Evolutionary conservation across 805 yeast species (phyloP).

Genomic region (Candida michaelii): DNA sequence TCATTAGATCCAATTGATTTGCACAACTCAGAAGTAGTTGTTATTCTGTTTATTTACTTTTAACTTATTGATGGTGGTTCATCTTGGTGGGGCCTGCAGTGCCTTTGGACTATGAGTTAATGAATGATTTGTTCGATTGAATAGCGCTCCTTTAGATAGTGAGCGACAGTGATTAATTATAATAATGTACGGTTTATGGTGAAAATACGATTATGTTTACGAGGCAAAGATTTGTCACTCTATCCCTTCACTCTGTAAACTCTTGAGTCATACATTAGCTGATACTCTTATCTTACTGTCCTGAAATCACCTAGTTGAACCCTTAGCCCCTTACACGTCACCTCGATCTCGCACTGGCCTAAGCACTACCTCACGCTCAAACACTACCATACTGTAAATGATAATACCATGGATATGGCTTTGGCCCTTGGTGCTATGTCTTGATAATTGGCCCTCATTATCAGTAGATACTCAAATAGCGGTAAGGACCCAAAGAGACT

Average conservation of each 20-base stretch:
- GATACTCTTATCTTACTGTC: too few relatives aligned
- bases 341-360: too few relatives aligned
- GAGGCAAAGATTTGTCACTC: too few relatives aligned
- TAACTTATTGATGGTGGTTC: slow-evolving; percentile 7
- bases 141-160: slow-evolving; percentile 10
- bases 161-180: slow-evolving; percentile 5
- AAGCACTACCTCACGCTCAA: too few relatives aligned
- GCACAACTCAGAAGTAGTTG: slow-evolving; percentile 49
- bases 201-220: too few relatives aligned
- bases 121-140: slow-evolving; percentile 10
- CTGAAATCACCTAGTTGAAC: too few relatives aligned
- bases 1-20: slow-evolving; percentile 23
- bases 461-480: slow-evolving; percentile 18
- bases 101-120: slow-evolving; percentile 15
- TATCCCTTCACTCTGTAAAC: too few relatives aligned
- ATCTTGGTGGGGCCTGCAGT: slow-evolving; percentile 18
- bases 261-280: too few relatives aligned
- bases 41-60: neutral
- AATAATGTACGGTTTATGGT: slow-evolving; percentile 5
- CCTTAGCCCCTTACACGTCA: too few relatives aligned
- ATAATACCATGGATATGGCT: slow-evolving; percentile 1
- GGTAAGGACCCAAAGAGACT: slow-evolving; percentile 35
- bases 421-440: neutral
- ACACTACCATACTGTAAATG: too few relatives aligned
- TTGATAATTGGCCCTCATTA: slow-evolving; percentile 18